Conservation (phyloP, 257 asterid genomes). For the Asclepias syriaca region DNA sequence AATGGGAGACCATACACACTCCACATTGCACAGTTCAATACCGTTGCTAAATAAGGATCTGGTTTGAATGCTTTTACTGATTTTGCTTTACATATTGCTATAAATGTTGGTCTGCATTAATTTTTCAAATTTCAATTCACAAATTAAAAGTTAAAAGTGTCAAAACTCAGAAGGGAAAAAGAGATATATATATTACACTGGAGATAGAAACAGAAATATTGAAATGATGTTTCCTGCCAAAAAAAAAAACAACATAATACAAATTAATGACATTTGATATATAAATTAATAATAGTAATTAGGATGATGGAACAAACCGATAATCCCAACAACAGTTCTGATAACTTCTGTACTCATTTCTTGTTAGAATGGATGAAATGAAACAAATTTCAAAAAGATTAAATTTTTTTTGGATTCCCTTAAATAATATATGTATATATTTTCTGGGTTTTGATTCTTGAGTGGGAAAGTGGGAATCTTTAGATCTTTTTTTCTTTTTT, state of each 20-base stretch:
- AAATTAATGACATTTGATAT: too few relatives aligned
- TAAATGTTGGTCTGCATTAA: conserved; percentile 62
- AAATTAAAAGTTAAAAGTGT: background rate
- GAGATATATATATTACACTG: conserved; percentile 3
- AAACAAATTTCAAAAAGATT: background rate
- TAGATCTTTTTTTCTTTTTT: background rate
- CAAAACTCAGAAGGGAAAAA: background rate
- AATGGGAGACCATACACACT: conserved; percentile 64
- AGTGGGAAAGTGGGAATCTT: background rate
- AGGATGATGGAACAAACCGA: background rate
- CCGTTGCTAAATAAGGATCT: conserved; percentile 45
- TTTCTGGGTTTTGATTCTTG: background rate
- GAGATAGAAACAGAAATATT: conserved; percentile 1
- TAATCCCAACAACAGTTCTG: background rate
- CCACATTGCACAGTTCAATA: conserved; percentile 62
- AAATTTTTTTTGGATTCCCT: background rate
- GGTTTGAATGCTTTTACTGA: conserved; percentile 49
- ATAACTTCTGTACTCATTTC: background rate
- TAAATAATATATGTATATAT: too few relatives aligned
- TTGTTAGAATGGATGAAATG: background rate
- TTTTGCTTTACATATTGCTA: conserved; percentile 38
- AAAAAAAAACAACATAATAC: background rate
- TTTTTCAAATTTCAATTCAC: background rate
- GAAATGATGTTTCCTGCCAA: conserved; percentile 12
- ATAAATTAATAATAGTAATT: too few relatives aligned